A percentile compares a stretch with the other conserved stretches of the same genome.
phyloP scores from a whole-genome alignment of 2,329 filamentous ascomycete genomes.

The Blastomyces emzantsi region DNA sequence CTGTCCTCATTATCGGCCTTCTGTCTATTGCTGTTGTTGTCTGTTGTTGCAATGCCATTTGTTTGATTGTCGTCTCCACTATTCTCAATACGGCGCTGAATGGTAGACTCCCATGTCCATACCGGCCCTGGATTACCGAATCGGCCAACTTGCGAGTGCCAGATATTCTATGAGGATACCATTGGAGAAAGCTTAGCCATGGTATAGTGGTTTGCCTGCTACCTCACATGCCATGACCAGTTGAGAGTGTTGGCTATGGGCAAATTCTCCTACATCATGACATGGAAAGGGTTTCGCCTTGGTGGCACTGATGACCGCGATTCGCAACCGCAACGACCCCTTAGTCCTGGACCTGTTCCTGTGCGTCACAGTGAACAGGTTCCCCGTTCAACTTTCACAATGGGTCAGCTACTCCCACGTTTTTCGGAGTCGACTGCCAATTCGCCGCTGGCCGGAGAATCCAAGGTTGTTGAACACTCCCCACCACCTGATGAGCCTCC shows the following conservation, averaged over 20 bases:
- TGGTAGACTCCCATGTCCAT: background rate
- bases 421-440: conserved; percentile 11
- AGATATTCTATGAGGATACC: conserved; percentile 4
- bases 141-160: conserved; percentile 4
- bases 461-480: background rate
- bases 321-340: conserved; percentile 1
- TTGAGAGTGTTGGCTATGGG: conserved; percentile 1
- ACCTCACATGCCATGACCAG: conserved; percentile 11
- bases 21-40: background rate
- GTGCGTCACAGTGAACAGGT: conserved; percentile 13
- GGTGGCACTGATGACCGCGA: conserved; percentile 8
- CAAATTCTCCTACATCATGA: conserved; percentile 11
- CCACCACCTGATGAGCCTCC: background rate
- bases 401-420: conserved; percentile 9
- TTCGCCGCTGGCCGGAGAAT: conserved; percentile 8
- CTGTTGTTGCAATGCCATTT: background rate
- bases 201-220: background rate
- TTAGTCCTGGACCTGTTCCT: conserved; percentile 6
- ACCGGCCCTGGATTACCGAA: background rate
- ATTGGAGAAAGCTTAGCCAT: background rate
- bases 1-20: background rate
- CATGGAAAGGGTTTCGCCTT: conserved; percentile 16
- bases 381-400: conserved; percentile 11
- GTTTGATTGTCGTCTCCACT: background rate
- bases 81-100: background rate